Percentiles rank a stretch among this genome's conserved stretches.
Evolutionary conservation across 2,329 filamentous ascomycete genomes (phyloP).

Genomic region (Aspergillus niger): DNA sequence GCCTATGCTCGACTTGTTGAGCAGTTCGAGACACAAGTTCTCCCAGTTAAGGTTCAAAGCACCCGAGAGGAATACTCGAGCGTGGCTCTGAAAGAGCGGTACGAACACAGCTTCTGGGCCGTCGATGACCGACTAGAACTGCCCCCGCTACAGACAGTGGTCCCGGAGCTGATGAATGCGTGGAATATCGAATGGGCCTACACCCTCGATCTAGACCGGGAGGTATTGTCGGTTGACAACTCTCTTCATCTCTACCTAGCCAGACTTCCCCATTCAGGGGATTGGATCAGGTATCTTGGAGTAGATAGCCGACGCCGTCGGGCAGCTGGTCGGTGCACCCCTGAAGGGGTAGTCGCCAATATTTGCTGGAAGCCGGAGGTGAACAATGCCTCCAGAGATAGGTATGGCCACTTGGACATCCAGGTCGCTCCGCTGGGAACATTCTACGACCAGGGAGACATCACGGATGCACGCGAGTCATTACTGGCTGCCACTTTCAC

Average conservation of each 20-base stretch:
- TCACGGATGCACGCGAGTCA: conserved; percentile 1
- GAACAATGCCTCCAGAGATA: neutral
- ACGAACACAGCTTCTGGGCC: conserved; percentile 15
- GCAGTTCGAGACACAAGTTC: conserved; percentile 16
- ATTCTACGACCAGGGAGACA: neutral
- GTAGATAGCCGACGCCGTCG: conserved; percentile 8
- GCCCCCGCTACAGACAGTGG: conserved; percentile 11
- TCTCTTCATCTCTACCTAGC: conserved; percentile 12
- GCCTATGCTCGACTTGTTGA: conserved; percentile 11
- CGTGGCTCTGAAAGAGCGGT: conserved; percentile 7
- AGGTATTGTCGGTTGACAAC: conserved; percentile 19
- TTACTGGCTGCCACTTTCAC: conserved; percentile 9
- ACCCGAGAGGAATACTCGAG: conserved; percentile 3
- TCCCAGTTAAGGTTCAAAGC: conserved; percentile 11
- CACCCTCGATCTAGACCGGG: conserved; percentile 23
- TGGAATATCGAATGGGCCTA: conserved; percentile 20
- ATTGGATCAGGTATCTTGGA: conserved; percentile 17
- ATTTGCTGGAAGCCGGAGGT: conserved; percentile 11
- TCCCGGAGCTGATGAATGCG: neutral
- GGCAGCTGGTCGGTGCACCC: conserved; percentile 5
- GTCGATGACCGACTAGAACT: conserved; percentile 17
- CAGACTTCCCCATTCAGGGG: conserved; percentile 9
- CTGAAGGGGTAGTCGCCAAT: conserved; percentile 14
- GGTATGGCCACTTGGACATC: conserved; percentile 1
- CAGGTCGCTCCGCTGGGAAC: neutral